Conservation (phyloP, 257 asterid species). For the Eustoma russellianum region DNA sequence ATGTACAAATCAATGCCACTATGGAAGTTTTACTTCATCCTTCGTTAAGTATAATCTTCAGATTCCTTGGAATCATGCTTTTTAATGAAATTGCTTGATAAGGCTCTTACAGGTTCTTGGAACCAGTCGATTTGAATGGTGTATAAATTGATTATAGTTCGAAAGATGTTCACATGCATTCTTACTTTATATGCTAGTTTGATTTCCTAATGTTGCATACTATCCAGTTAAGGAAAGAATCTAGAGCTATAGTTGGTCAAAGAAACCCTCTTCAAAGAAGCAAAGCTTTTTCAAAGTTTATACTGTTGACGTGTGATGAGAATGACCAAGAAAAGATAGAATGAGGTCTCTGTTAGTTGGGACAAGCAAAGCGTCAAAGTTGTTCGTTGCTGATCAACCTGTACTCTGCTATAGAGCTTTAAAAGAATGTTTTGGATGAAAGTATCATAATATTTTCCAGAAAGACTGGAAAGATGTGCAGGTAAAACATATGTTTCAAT, state of each 20-base stretch:
- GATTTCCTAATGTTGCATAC: slow-evolving; percentile 60
- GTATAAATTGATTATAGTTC: slow-evolving; percentile 35
- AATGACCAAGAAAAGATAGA: slow-evolving; percentile 41
- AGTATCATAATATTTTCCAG: slow-evolving; percentile 45
- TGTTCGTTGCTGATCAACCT: slow-evolving; percentile 62
- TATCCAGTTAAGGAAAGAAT: slow-evolving; percentile 84
- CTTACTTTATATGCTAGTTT: slow-evolving; percentile 20
- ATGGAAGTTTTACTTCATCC: slow-evolving; percentile 45
- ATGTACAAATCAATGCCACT: slow-evolving; percentile 24
- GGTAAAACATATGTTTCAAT: slow-evolving; percentile 71
- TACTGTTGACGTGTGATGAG: slow-evolving; percentile 60
- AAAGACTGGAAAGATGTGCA: slow-evolving; percentile 56
- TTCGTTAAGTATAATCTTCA: slow-evolving; percentile 37
- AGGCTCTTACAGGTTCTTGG: slow-evolving; percentile 13
- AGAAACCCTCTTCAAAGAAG: slow-evolving; percentile 77
- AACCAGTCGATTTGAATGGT: slow-evolving; percentile 25
- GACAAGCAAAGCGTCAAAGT: slow-evolving; percentile 47
- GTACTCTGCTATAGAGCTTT: slow-evolving; percentile 57
- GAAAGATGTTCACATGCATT: slow-evolving; percentile 22
- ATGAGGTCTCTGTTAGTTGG: slow-evolving; percentile 40
- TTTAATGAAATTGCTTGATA: slow-evolving; percentile 16
- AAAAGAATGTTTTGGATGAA: slow-evolving; percentile 55
- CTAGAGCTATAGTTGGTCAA: slow-evolving; percentile 83
- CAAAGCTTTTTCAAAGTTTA: slow-evolving; percentile 60
- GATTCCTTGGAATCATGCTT: slow-evolving; percentile 23